Evolutionary conservation across 805 yeast species (phyloP).

Genomic region (Cyberlindnera veronae): DNA sequence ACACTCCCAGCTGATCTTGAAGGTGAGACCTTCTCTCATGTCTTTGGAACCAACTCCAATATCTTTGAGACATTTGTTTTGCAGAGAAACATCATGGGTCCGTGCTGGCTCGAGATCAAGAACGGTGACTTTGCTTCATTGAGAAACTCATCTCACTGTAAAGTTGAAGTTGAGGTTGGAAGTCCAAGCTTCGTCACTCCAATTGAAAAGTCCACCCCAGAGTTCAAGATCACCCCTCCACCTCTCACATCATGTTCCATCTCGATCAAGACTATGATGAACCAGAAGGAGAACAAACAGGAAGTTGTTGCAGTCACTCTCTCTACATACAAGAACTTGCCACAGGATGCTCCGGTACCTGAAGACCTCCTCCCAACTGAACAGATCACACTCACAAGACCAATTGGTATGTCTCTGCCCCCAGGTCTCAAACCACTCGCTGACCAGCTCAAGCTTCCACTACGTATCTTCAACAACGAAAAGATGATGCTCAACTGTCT

Average conservation of each 20-base stretch:
- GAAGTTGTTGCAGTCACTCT: slow-evolving; percentile 83
- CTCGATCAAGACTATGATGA: slow-evolving; percentile 77
- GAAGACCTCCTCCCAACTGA: slow-evolving; percentile 59
- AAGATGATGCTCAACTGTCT: slow-evolving; percentile 70
- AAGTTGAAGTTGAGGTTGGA: slow-evolving; percentile 62
- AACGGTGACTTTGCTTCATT: slow-evolving; percentile 57
- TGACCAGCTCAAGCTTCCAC: slow-evolving; percentile 45
- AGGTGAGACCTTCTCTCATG: slow-evolving; percentile 73
- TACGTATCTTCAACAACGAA: slow-evolving; percentile 69
- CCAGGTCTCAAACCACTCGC: slow-evolving; percentile 68
- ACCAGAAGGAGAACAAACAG: slow-evolving; percentile 69
- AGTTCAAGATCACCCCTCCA: slow-evolving; percentile 46
- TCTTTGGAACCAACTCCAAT: slow-evolving; percentile 73
- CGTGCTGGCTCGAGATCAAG: slow-evolving; percentile 86
- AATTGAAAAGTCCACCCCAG: slow-evolving; percentile 38
- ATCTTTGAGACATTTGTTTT: slow-evolving; percentile 84
- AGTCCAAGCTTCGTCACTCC: slow-evolving; percentile 48
- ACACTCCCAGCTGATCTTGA: slow-evolving; percentile 58
- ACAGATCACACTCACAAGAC: slow-evolving; percentile 72
- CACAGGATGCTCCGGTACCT: slow-evolving; percentile 72
- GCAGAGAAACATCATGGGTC: slow-evolving; percentile 88
- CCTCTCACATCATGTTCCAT: slow-evolving; percentile 70
- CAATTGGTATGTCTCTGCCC: slow-evolving; percentile 70
- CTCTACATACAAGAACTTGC: slow-evolving; percentile 64
- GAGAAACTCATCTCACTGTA: slow-evolving; percentile 73